Conservation (phyloP, 208 protist species). For the Trypanosoma congolense region DNA sequence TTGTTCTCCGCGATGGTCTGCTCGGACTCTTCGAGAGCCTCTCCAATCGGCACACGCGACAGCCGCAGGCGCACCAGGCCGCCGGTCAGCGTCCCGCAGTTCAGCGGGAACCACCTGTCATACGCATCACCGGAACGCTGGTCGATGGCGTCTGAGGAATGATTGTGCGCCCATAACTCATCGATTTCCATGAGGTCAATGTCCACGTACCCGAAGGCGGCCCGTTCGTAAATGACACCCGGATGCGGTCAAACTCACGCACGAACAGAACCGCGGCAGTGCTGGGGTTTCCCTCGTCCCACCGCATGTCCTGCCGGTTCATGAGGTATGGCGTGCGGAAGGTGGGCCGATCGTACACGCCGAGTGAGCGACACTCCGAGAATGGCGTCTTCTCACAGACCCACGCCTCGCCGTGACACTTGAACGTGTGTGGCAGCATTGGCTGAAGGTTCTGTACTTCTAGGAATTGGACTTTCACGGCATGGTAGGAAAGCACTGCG, state of each 20-base stretch:
- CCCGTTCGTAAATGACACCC: slow-evolving; percentile 64
- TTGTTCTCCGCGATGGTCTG: slow-evolving; percentile 15
- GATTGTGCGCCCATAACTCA: slow-evolving; percentile 32
- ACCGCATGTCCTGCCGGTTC: slow-evolving; percentile 37
- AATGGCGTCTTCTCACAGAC: slow-evolving; percentile 28
- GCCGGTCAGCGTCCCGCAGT: slow-evolving; percentile 16
- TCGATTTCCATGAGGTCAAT: slow-evolving; percentile 49
- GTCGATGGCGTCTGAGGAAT: no score
- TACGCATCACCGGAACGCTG: slow-evolving; percentile 8
- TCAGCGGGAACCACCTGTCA: slow-evolving; percentile 14
- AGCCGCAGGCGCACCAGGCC: slow-evolving; percentile 45
- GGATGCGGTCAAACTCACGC: slow-evolving; percentile 64
- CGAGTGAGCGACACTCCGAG: slow-evolving; percentile 1
- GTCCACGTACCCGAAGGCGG: slow-evolving; percentile 56
- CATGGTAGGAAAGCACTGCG: slow-evolving; percentile 29
- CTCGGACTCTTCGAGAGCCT: slow-evolving; percentile 23
- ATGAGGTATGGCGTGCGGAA: slow-evolving; percentile 53
- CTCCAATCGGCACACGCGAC: slow-evolving; percentile 33
- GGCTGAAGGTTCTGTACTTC: slow-evolving; percentile 53
- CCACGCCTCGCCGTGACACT: slow-evolving; percentile 72
- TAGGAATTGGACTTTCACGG: slow-evolving; percentile 54
- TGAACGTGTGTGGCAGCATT: slow-evolving; percentile 56
- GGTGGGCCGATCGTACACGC: slow-evolving; percentile 16
- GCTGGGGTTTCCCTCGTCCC: slow-evolving; percentile 33
- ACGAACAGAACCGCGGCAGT: slow-evolving; percentile 48